These are phyloP conservation scores for Acrocalymma vagum DNA, from an alignment of 2,329 filamentous ascomycete species.

Conservation along the genomic window DNA sequence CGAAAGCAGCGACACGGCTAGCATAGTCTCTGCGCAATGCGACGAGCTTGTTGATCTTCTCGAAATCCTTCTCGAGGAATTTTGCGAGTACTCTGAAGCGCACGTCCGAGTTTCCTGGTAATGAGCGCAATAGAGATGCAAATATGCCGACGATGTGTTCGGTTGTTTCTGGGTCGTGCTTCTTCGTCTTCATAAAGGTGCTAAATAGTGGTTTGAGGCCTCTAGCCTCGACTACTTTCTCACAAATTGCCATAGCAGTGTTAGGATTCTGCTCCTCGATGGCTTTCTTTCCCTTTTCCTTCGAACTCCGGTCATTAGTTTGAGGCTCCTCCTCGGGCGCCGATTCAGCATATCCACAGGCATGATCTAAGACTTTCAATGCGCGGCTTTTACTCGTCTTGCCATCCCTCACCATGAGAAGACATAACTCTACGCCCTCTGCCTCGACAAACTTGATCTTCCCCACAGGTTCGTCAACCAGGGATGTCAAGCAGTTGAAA, in stretches of 20 bases:
- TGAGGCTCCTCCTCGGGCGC: slow-evolving; percentile 15
- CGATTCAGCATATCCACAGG: slow-evolving; percentile 63
- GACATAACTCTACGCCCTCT: slow-evolving; percentile 88
- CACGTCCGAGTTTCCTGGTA: slow-evolving; percentile 79
- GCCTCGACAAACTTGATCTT: slow-evolving; percentile 86
- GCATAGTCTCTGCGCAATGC: slow-evolving; percentile 76
- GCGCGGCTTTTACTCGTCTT: slow-evolving; percentile 83
- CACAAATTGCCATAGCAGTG: slow-evolving; percentile 70
- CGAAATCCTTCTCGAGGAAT: slow-evolving; percentile 94
- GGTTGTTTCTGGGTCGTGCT: slow-evolving; percentile 69
- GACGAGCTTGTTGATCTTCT: slow-evolving; percentile 79
- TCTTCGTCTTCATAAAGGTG: slow-evolving; percentile 88
- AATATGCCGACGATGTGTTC: slow-evolving; percentile 90
- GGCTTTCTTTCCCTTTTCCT: slow-evolving; percentile 19
- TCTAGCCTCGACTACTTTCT: slow-evolving; percentile 79
- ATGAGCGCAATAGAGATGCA: slow-evolving; percentile 77
- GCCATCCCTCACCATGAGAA: slow-evolving; percentile 91
- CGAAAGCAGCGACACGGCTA: slow-evolving; percentile 67
- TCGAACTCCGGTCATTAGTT: slow-evolving; percentile 26
- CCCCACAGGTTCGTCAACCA: slow-evolving; percentile 77
- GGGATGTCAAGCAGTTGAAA: slow-evolving; percentile 84
- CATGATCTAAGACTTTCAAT: slow-evolving; percentile 85
- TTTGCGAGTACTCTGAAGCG: slow-evolving; percentile 90
- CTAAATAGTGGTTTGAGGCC: slow-evolving; percentile 87
- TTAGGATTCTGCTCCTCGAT: slow-evolving; percentile 16